phyloP scores from a whole-genome alignment of 2,329 filamentous ascomycete genomes.

The Colletotrichum tanaceti region DNA sequence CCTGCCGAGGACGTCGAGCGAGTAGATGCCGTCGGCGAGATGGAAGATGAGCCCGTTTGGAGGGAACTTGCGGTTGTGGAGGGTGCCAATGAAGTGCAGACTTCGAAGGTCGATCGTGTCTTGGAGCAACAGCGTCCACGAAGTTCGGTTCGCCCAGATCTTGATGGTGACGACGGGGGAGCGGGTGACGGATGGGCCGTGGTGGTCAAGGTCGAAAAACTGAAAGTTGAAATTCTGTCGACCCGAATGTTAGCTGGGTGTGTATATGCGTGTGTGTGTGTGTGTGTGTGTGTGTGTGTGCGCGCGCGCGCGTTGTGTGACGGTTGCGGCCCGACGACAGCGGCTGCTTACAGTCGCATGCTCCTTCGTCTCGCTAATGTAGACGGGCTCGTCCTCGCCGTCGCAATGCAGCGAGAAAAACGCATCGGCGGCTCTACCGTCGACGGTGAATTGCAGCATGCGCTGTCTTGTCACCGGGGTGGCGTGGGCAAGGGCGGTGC shows the following conservation, averaged over 20 bases:
- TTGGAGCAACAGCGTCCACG: slow-evolving; percentile 75
- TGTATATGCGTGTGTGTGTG: too few relatives aligned
- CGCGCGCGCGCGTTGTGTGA: too few relatives aligned
- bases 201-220: slow-evolving; percentile 79
- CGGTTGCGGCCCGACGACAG: too few relatives aligned
- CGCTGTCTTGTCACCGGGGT: slow-evolving; percentile 71
- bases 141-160: slow-evolving; percentile 77
- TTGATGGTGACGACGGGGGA: slow-evolving; percentile 73
- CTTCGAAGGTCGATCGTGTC: slow-evolving; percentile 76
- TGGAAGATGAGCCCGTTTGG: slow-evolving; percentile 87
- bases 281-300: too few relatives aligned
- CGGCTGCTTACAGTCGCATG: slow-evolving; percentile 71
- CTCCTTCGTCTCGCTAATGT: slow-evolving; percentile 85
- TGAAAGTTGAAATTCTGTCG: slow-evolving; percentile 86
- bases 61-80: slow-evolving; percentile 78
- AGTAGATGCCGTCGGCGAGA: slow-evolving; percentile 87
- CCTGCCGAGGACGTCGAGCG: slow-evolving; percentile 73
- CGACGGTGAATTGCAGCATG: slow-evolving; percentile 78
- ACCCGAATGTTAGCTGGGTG: slow-evolving; percentile 3
- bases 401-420: slow-evolving; percentile 88
- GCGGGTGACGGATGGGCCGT: slow-evolving; percentile 73
- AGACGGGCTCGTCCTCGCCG: slow-evolving; percentile 77
- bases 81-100: slow-evolving; percentile 81
- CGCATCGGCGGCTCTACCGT: slow-evolving; percentile 80
- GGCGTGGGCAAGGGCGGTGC: slow-evolving; percentile 60